Percentiles rank a stretch among this genome's conserved stretches.
These are phyloP conservation scores for Claviceps spartinae DNA, from an alignment of 2,329 filamentous ascomycete genomes.

Conservation along the genomic window DNA sequence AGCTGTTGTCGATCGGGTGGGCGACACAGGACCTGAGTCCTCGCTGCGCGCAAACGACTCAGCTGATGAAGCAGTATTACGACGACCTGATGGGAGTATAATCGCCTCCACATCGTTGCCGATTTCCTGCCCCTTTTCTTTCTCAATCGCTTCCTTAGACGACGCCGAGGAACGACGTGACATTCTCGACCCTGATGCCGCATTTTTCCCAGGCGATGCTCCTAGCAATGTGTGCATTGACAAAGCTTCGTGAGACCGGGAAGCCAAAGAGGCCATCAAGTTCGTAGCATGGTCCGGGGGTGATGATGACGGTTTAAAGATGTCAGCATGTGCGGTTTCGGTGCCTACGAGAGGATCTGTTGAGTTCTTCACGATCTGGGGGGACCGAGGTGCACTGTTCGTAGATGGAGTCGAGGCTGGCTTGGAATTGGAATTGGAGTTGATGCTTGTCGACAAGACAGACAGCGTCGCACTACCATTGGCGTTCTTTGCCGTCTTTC, in stretches of 20 bases:
- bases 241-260: conserved; percentile 42
- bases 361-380: conserved; percentile 27
- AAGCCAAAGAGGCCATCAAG: conserved; percentile 56
- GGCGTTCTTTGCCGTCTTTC: conserved; percentile 29
- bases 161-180: conserved; percentile 37
- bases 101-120: conserved; percentile 17
- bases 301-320: conserved; percentile 42
- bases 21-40: conserved; percentile 12
- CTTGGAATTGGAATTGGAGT: conserved; percentile 22
- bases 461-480: conserved; percentile 17
- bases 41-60: conserved; percentile 16
- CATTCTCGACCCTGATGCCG: conserved; percentile 23
- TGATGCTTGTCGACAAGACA: conserved; percentile 34
- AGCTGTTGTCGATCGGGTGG: conserved; percentile 19
- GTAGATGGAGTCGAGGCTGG: conserved; percentile 17
- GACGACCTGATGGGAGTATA: conserved; percentile 16
- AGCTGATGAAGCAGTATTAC: conserved; percentile 26
- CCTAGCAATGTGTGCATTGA: conserved; percentile 30
- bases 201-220: conserved; percentile 16
- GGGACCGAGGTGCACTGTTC: conserved; percentile 19
- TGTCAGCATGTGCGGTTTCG: conserved; percentile 52
- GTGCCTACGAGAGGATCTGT: conserved; percentile 54
- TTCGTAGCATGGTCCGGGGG: conserved; percentile 46
- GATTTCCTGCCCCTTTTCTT: conserved; percentile 25
- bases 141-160: conserved; percentile 29